Percentiles rank a stretch among this genome's conserved stretches.
Evolutionary conservation across 805 yeast genomes (phyloP).

Genomic region (Wickerhamomyces mucosus): DNA sequence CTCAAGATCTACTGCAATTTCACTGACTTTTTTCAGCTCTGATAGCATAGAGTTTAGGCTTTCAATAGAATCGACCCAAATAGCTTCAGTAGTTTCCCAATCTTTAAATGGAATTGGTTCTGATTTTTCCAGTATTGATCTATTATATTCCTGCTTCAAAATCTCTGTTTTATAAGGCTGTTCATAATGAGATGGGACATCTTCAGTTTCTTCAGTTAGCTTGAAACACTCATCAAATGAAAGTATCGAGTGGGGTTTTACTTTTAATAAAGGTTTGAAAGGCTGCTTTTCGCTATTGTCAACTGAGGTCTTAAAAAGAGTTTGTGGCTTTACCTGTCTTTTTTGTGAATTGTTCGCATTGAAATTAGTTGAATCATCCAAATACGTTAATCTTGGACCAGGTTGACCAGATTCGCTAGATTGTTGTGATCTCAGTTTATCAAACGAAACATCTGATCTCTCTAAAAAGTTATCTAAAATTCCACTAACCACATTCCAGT

Average conservation of each 20-base stretch:
- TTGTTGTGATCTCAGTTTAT: slow-evolving; percentile 22
- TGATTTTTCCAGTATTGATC: slow-evolving; percentile 32
- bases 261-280: slow-evolving; percentile 61
- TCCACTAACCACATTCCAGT: slow-evolving; percentile 57
- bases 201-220: slow-evolving; percentile 28
- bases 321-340: slow-evolving; percentile 59
- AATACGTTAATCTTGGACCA: slow-evolving; percentile 28
- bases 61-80: slow-evolving; percentile 61
- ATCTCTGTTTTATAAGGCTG: slow-evolving; percentile 84
- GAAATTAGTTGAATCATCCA: slow-evolving; percentile 34
- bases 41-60: slow-evolving; percentile 44
- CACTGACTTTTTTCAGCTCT: slow-evolving; percentile 40
- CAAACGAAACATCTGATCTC: slow-evolving; percentile 62
- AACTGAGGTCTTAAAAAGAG: slow-evolving; percentile 42
- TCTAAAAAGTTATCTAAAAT: slow-evolving; percentile 67
- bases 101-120: slow-evolving; percentile 44
- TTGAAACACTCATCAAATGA: slow-evolving; percentile 43
- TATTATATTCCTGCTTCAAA: slow-evolving; percentile 58
- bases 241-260: slow-evolving; percentile 62
- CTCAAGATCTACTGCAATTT: slow-evolving; percentile 88
- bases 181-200: slow-evolving; percentile 48
- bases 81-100: slow-evolving; percentile 58
- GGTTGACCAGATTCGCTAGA: slow-evolving; percentile 6
- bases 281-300: slow-evolving; percentile 67
- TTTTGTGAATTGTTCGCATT: slow-evolving; percentile 12